Base-by-base conservation (phyloP, 2,329 filamentous ascomycete genomes). In the Rhynchosporium agropyri region DNA sequence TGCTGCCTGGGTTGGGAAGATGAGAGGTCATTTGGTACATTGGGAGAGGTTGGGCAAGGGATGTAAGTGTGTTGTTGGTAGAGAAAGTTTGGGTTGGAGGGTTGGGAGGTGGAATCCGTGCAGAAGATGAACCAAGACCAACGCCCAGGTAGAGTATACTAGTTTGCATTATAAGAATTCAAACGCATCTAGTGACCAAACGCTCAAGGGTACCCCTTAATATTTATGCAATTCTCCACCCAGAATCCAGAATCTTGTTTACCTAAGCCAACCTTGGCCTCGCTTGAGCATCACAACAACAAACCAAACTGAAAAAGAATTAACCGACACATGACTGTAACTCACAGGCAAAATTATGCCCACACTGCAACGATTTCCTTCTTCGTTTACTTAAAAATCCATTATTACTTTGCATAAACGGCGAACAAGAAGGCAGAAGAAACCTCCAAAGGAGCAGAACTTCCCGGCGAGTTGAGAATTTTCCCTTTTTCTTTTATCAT, bases 11-110 rank as follows among this genome's bases (percentile, higher is more conserved):
- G 75, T 79, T 15, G 72, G 73, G 61, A 70, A 67, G 40, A 68
- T 75, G 49, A 74, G 77, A 40, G 77, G 77, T 0, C 78, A 79
- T 67, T 67, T 79, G 10, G 70, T 79, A 5, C 77, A 79, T 68
- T 78, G 76, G 76, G 76, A 78, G 58, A 75, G 58, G 43, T 40
- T 71, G 36, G 56, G 61, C 13, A 60, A 64, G 49, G 49, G 58
- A 13, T 68, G 66, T 60, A 58, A 64, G 26, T 66, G 66, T 26
- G 45, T 59, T 51, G 46, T 59, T 4, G 61, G 59, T 15, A 58
- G 54, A 28, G 58, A 51, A 50, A 3, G n/a, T 10, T n/a, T 10
- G 2, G n/a, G 31, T 9, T 49, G 43, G 43, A 50, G 33, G 12
- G 3, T 28, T 10, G 33, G 51, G 9, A 26, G 50, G n/a, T 54